Evolutionary conservation across 371 early-diverging fungal genomes (phyloP).

Genomic region (Syncephalastrum monosporum): DNA sequence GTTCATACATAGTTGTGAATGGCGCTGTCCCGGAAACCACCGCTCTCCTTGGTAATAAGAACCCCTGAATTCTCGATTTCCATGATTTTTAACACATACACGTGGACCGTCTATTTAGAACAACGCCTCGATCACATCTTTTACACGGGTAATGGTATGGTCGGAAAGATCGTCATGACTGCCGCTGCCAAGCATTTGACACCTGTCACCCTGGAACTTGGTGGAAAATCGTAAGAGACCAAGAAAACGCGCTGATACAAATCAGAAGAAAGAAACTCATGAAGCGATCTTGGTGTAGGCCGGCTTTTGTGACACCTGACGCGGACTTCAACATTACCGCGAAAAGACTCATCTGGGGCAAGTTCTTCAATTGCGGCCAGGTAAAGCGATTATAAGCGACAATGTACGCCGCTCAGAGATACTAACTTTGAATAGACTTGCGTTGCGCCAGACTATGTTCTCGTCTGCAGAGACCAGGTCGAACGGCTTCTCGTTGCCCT

Average conservation of each 20-base stretch:
- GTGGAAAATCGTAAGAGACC: conserved; percentile 71
- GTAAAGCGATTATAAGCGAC: conserved; percentile 16
- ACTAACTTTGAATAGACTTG: conserved; percentile 60
- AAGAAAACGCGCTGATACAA: background rate
- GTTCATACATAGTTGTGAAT: conserved; percentile 65
- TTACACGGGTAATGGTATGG: conserved; percentile 85
- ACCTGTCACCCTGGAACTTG: conserved; percentile 84
- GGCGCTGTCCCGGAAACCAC: conserved; percentile 79
- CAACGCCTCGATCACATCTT: conserved; percentile 85
- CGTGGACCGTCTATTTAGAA: conserved; percentile 13
- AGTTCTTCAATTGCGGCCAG: conserved; percentile 78
- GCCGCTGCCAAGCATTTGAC: conserved; percentile 80
- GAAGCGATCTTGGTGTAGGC: conserved; percentile 32
- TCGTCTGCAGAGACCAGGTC: conserved; percentile 59
- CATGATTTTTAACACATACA: too few species aligned
- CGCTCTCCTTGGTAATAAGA: conserved; percentile 50
- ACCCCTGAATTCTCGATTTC: background rate
- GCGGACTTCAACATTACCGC: conserved; percentile 68
- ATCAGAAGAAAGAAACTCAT: background rate
- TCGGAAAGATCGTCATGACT: conserved; percentile 76
- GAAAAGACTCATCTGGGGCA: conserved; percentile 75
- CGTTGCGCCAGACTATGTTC: conserved; percentile 84
- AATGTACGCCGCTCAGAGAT: background rate
- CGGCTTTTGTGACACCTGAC: conserved; percentile 72
- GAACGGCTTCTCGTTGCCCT: conserved; percentile 53